A percentile compares a stretch with the other conserved stretches of the same genome.
Conservation (phyloP, 2,329 filamentous ascomycete species). For the Cladophialophora carrionii region DNA sequence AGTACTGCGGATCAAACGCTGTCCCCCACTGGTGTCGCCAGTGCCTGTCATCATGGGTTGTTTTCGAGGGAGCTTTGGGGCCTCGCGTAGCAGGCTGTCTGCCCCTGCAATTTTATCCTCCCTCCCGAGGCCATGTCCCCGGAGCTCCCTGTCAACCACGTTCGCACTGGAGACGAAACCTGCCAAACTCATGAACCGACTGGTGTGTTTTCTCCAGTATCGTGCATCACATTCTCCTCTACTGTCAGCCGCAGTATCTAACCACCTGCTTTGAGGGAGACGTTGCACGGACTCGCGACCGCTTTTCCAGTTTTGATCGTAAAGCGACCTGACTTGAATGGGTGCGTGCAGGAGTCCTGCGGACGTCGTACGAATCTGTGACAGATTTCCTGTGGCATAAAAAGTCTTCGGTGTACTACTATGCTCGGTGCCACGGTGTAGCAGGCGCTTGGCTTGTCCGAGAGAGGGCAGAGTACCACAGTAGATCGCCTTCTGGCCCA, state of each 20-base stretch:
- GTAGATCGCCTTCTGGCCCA: background rate
- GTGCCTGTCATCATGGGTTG: conserved; percentile 15
- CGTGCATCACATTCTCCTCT: background rate
- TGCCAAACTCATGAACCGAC: conserved; percentile 7
- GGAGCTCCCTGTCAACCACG: conserved; percentile 33
- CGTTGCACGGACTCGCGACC: conserved; percentile 17
- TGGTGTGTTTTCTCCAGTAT: background rate
- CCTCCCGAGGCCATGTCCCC: conserved; percentile 32
- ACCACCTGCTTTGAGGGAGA: background rate
- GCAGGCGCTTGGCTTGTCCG: conserved; percentile 1
- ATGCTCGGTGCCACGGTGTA: conserved; percentile 22
- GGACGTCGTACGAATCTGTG: conserved; percentile 24
- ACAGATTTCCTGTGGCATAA: conserved; percentile 24
- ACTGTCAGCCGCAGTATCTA: background rate
- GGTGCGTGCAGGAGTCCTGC: conserved; percentile 12
- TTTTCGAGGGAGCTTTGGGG: conserved; percentile 2
- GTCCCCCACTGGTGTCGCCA: background rate
- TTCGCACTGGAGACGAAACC: conserved; percentile 15
- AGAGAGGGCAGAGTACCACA: background rate
- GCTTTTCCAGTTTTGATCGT: conserved; percentile 14
- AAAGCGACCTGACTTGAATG: background rate
- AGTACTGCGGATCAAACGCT: background rate
- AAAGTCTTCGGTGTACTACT: no score
- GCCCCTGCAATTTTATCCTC: conserved; percentile 26
- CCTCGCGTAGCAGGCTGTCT: conserved; percentile 9